phyloP scores from a whole-genome alignment of 1,284 basidiomycete genomes.

The Gymnopus androsaceus region DNA sequence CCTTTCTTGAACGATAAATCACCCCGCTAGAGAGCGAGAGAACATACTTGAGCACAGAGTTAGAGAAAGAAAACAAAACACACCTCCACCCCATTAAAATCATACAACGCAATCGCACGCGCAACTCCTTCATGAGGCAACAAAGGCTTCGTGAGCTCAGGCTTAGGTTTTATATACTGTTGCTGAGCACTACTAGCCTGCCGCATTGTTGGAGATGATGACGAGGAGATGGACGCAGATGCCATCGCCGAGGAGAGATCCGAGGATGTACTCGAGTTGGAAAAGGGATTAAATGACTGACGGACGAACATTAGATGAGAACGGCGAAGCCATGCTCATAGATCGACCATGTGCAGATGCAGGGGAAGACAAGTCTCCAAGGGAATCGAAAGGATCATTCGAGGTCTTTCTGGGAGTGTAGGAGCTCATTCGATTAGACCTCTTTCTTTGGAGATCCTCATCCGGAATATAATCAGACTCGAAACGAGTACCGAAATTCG shows the following conservation, averaged over 20 bases:
- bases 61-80: neutral
- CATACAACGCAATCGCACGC: constrained; percentile 78
- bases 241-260: neutral
- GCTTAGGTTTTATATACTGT: constrained; percentile 47
- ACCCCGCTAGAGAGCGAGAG: constrained; percentile 52
- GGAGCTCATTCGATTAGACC: constrained; percentile 10
- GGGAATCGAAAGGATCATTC: constrained; percentile 19
- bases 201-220: constrained; percentile 15
- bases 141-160: constrained; percentile 50
- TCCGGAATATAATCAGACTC: constrained; percentile 40
- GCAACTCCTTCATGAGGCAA: constrained; percentile 60
- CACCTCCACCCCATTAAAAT: constrained; percentile 75
- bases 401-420: constrained; percentile 1
- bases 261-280: constrained; percentile 20
- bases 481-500: constrained; percentile 43
- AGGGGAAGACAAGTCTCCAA: constrained; percentile 6
- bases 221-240: constrained; percentile 12
- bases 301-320: neutral
- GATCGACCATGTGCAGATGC: constrained; percentile 21
- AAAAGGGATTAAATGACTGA: constrained; percentile 17
- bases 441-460: constrained; percentile 21
- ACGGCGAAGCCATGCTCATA: constrained; percentile 21
- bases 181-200: constrained; percentile 16
- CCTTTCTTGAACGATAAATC: constrained; percentile 87
- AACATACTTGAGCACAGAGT: constrained; percentile 4